Base-by-base conservation (phyloP, 805 yeast genomes). In the Zygosaccharomyces gambellarensis region DNA sequence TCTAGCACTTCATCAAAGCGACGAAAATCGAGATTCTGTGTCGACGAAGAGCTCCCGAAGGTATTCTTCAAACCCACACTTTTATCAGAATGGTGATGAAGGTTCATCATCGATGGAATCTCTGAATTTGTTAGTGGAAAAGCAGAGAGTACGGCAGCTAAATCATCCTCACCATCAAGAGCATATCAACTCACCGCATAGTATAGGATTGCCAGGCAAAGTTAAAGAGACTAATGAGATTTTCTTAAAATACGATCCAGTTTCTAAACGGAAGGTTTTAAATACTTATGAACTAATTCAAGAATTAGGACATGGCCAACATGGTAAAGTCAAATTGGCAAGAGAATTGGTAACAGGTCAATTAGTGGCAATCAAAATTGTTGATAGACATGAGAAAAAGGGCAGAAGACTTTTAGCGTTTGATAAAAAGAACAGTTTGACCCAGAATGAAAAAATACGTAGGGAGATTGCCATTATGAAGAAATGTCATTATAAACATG, bases 271-370 rank as follows among this genome's bases (percentile, higher is more conserved):
- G 45, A 87, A 90, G 63, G 81, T 85, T 31, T 74, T 94, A 53
- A 94, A 94, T 69, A 82, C 95, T 0, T 94, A 90, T 64, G 99
- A 94, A 67, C 87, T 94, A 32, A 69, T 90, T 28, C 75, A 78
- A 23, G 97, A 90, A 69, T 74, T 94, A 27, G 99, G 99, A 9
- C 76, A 87, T 31, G 99, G 99, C n/a, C 96, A 90, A 66, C 98
- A 92, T 69, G 98, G 99, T n/a, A 92, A 89, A 66, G 99, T 94
- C 39, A 94, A 94, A 65, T 75, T 94, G 17, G 99, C 95, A 0
- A 79, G 79, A 51, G 92, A 90, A 63, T 68, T 83, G 47, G 74
- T 78, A n/a, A 68, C 75, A 5, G 73, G 77, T 40, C 82, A 78
- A 55, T 71, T 80, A 29, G 96, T 89, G n/a, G 99, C 99, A 3